Conservation (phyloP, 192 early-diverging fungal genomes). For the Backusella liffmaniae region DNA sequence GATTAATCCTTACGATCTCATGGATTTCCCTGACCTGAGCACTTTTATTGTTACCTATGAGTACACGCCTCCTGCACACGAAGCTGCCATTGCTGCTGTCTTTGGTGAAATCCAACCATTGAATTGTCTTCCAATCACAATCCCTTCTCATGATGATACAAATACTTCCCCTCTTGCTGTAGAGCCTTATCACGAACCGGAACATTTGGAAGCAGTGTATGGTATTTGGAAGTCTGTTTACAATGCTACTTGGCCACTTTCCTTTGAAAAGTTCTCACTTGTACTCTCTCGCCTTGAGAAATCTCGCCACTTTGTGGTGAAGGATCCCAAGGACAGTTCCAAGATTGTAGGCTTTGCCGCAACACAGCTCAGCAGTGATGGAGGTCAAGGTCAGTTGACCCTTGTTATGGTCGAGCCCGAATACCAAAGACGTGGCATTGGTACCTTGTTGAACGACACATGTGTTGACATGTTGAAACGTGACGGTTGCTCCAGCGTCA, state of each 20-base stretch:
- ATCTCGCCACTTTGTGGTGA: conserved; percentile 24
- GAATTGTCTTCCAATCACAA: conserved; percentile 24
- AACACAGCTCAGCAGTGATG: not conserved
- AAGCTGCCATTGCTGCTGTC: conserved; percentile 28
- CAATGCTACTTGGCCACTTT: conserved; percentile 21
- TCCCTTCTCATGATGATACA: not conserved
- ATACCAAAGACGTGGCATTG: conserved; percentile 28
- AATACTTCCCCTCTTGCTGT: not conserved
- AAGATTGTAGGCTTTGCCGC: conserved; percentile 35
- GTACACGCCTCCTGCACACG: conserved; percentile 36
- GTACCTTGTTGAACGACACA: conserved; percentile 23
- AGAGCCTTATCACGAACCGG: conserved; percentile 1
- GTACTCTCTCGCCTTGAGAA: conserved; percentile 12
- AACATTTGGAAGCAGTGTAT: conserved; percentile 9
- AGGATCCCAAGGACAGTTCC: not conserved
- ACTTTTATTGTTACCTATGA: conserved; percentile 39
- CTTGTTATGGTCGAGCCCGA: conserved; percentile 29
- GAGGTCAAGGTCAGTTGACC: conserved; percentile 27
- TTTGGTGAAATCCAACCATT: conserved; percentile 33
- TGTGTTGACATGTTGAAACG: conserved; percentile 18
- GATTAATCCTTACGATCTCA: conserved; percentile 42
- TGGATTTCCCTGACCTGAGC: conserved; percentile 29
- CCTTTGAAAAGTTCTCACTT: conserved; percentile 2
- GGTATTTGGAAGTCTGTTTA: conserved; percentile 26
- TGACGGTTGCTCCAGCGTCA: not conserved